Conservation (phyloP, 2,329 filamentous ascomycete species). For the Teratosphaeria gauchensis region DNA sequence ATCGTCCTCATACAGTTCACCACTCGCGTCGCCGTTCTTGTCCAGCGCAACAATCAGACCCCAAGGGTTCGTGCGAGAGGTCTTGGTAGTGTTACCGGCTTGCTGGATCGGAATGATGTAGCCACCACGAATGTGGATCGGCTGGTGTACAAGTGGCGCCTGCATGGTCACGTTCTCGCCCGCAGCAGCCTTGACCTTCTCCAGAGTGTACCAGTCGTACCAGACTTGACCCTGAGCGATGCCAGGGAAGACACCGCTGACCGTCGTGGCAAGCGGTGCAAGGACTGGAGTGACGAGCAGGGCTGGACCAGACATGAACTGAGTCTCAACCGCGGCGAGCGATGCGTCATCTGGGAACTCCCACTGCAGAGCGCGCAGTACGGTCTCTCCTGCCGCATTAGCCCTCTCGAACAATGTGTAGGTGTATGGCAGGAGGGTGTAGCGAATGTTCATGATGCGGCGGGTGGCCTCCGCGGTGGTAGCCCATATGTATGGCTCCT, state of each 20-base stretch:
- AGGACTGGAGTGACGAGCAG: conserved; percentile 59
- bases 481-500: conserved; percentile 60
- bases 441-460: conserved; percentile 57
- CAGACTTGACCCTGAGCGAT: conserved; percentile 49
- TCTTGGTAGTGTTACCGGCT: conserved; percentile 13
- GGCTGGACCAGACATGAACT: conserved; percentile 58
- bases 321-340: conserved; percentile 53
- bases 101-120: conserved; percentile 16
- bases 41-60: conserved; percentile 17
- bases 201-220: conserved; percentile 68
- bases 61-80: conserved; percentile 10
- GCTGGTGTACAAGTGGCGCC: conserved; percentile 17
- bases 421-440: conserved; percentile 60
- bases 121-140: conserved; percentile 16
- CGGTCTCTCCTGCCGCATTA: conserved; percentile 53
- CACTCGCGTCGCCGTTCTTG: conserved; percentile 43
- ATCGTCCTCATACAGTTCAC: conserved; percentile 62
- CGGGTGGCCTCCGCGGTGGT: conserved; percentile 52
- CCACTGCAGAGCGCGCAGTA: conserved; percentile 62
- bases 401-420: conserved; percentile 64
- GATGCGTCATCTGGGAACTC: conserved; percentile 60
- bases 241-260: conserved; percentile 61
- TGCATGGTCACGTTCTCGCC: conserved; percentile 25
- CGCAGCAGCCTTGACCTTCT: conserved; percentile 22
- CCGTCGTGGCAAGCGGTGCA: conserved; percentile 45